Conservation (phyloP, 768 basidiomycete genomes). For the Kwoniella mangroviensis region DNA sequence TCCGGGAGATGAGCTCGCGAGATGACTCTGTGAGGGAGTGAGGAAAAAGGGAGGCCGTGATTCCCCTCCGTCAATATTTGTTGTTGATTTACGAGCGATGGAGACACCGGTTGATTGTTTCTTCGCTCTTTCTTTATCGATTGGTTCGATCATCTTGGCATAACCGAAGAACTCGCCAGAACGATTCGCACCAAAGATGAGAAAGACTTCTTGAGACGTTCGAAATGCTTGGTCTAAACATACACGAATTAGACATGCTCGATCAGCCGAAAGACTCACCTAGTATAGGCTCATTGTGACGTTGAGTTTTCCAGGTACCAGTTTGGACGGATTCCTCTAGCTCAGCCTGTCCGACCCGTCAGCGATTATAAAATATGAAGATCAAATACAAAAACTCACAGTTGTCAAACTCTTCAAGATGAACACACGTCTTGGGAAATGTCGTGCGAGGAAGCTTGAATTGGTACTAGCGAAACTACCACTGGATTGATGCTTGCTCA, state of each 20-base stretch:
- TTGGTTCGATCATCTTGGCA: constrained; percentile 67
- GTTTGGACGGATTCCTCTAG: constrained; percentile 77
- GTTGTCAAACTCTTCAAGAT: constrained; percentile 86
- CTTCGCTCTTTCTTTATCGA: constrained; percentile 39
- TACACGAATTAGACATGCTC: background rate
- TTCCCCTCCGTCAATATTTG: constrained; percentile 25
- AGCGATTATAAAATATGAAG: background rate
- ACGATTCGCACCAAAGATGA: constrained; percentile 92
- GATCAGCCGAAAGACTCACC: constrained; percentile 25
- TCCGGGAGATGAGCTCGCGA: constrained; percentile 38
- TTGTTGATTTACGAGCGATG: background rate
- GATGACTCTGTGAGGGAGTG: constrained; percentile 34
- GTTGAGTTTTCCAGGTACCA: constrained; percentile 89
- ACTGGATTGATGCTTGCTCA: constrained; percentile 63
- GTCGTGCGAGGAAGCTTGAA: constrained; percentile 73
- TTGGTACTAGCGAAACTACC: constrained; percentile 78
- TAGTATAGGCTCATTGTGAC: constrained; percentile 85
- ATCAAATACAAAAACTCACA: constrained; percentile 60
- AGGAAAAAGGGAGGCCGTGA: constrained; percentile 32
- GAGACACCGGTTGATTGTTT: background rate
- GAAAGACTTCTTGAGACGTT: constrained; percentile 82
- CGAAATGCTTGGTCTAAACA: constrained; percentile 79
- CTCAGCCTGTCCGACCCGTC: constrained; percentile 64
- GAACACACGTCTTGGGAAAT: constrained; percentile 89
- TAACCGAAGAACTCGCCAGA: constrained; percentile 95